Conservation (phyloP, 1,284 basidiomycete species). For the Acaromyces ingoldii region DNA sequence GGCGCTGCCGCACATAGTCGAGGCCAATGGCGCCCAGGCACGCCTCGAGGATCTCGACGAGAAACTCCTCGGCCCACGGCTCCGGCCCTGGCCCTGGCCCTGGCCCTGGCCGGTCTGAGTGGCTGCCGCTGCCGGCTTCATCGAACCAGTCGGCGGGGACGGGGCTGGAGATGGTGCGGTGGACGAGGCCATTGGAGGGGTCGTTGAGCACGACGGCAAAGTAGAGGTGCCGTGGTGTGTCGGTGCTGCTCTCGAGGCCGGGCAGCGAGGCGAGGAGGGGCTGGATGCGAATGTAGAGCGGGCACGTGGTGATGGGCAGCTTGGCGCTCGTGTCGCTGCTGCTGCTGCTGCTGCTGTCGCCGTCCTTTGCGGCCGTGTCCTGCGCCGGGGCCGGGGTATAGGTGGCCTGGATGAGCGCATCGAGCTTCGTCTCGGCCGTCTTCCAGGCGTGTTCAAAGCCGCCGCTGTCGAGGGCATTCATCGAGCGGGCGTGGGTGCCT, state of each 20-base stretch:
- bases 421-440: constrained; percentile 65
- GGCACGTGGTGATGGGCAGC: constrained; percentile 75
- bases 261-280: constrained; percentile 55
- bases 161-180: constrained; percentile 41
- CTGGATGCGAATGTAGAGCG: constrained; percentile 89
- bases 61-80: constrained; percentile 46
- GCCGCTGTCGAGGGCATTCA: no score
- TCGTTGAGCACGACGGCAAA: constrained; percentile 43
- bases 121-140: constrained; percentile 9
- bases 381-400: constrained; percentile 54
- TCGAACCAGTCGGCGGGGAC: constrained; percentile 44
- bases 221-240: constrained; percentile 20
- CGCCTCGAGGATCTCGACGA: constrained; percentile 44
- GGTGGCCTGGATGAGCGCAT: constrained; percentile 70
- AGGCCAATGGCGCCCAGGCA: constrained; percentile 41
- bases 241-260: neutral
- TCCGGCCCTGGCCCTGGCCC: constrained; percentile 16
- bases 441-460: constrained; percentile 77
- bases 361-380: neutral
- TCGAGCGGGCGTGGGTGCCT: no score
- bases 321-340: neutral
- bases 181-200: constrained; percentile 38
- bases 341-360: neutral
- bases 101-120: neutral
- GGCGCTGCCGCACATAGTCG: constrained; percentile 14